Evolutionary conservation across 2,329 filamentous ascomycete genomes (phyloP), one percentile per base, ranked within the genome.

Genomic region (Talaromyces sp.): DNA sequence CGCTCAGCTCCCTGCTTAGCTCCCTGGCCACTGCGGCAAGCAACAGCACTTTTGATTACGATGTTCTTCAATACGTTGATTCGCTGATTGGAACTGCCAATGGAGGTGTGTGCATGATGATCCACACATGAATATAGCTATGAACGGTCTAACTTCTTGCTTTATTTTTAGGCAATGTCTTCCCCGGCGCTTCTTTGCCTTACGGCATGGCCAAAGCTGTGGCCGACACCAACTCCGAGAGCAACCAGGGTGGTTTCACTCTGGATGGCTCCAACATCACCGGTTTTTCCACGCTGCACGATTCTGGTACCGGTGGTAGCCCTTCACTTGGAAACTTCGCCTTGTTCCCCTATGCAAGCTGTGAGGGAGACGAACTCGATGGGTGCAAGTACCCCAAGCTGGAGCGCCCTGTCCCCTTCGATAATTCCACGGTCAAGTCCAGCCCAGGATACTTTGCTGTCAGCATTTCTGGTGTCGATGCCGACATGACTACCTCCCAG

Each of bases 261-360:
- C 79, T 78, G 1, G 82, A 84, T 64, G 80, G 78, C 17, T 80
- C 77, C 61, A 78, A 74, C 44, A 73, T 84, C 55, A 80, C 79
- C 11, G 82, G 82, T 11, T 85, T 84, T 69, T 76, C 73, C 9
- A 72, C 75, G 9, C 76, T 82, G 74, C 81, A 83, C 61, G 81
- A 83, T 66, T 78, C 75, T 15, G 81, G 81, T 10, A 82, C 80
- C 52, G 80, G 80, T 58, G 78, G 77, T 36, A 69, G 73, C 11
- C 86, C 88, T 0, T 90, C 87, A 4, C 77, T 92, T 1, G 89
- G 89, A 6, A 90, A 90, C 69, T 91, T 91, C 59, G 85, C 89
- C 1, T 76, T 91, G 1, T 91, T 92, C 66, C 82, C 88, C 0
- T 87, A 89, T 67, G 75, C 81, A 10, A 78, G 80, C 39, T 92